Conservation (phyloP, 176 grass and related monocot species). For the Olyra latifolia region DNA sequence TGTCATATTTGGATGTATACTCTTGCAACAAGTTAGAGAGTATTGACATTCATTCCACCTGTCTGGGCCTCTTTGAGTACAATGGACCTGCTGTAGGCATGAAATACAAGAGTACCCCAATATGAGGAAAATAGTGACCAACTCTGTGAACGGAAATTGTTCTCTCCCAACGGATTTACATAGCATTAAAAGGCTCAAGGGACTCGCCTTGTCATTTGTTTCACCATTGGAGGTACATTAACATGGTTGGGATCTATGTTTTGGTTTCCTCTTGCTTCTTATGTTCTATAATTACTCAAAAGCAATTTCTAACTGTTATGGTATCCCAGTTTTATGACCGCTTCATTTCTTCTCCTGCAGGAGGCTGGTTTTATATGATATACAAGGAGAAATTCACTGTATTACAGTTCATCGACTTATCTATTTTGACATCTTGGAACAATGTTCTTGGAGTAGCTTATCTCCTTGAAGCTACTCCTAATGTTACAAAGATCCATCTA, state of each 20-base stretch:
- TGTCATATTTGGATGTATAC: constrained; percentile 14
- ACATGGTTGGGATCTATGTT: constrained; percentile 11
- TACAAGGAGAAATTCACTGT: background rate
- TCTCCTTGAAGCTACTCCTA: constrained; percentile 7
- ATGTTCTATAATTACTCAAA: background rate
- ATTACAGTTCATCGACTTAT: background rate
- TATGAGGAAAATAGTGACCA: background rate
- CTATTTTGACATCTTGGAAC: constrained; percentile 23
- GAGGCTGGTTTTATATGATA: background rate
- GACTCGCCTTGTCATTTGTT: constrained; percentile 16
- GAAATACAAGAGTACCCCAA: constrained; percentile 1
- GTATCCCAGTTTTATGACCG: background rate
- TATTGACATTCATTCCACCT: background rate
- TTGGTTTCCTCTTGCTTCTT: background rate
- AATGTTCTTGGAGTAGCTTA: background rate
- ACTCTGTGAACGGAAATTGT: background rate
- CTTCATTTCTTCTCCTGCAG: constrained; percentile 8
- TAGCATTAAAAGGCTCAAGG: background rate
- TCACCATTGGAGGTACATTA: background rate
- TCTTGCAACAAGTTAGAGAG: constrained; percentile 10
- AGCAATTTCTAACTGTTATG: background rate
- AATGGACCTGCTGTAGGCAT: no score
- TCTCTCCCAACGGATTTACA: background rate
- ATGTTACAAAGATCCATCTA: background rate
- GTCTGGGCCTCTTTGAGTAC: constrained; percentile 15